phyloP scores from a whole-genome alignment of 2,329 filamentous ascomycete species.

The Verticillium longisporum region DNA sequence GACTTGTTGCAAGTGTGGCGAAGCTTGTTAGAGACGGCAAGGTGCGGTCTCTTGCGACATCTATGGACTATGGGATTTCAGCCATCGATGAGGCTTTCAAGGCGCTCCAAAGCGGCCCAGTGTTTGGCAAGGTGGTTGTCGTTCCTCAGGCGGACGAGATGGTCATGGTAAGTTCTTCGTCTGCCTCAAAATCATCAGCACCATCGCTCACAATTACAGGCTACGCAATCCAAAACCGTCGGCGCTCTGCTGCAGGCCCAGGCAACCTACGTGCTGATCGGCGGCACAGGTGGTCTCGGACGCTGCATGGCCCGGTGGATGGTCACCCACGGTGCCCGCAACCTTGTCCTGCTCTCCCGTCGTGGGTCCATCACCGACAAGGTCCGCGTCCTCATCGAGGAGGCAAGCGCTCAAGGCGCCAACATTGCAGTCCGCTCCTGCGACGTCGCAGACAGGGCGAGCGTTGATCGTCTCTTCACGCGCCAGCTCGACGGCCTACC shows the following conservation, averaged over 20 bases:
- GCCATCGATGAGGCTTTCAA: slow-evolving; percentile 27
- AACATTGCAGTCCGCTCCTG: slow-evolving; percentile 23
- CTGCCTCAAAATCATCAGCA: not conserved
- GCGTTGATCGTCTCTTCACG: slow-evolving; percentile 1
- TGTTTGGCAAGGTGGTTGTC: slow-evolving; percentile 36
- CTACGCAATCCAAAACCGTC: slow-evolving; percentile 25
- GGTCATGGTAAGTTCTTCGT: slow-evolving; percentile 2
- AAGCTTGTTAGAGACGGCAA: slow-evolving; percentile 2
- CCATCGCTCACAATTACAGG: slow-evolving; percentile 13
- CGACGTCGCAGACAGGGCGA: slow-evolving; percentile 21
- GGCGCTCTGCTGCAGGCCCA: slow-evolving; percentile 28
- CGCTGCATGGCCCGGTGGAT: slow-evolving; percentile 20
- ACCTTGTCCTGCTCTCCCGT: slow-evolving; percentile 19
- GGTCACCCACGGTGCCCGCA: slow-evolving; percentile 19
- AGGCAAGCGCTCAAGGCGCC: slow-evolving; percentile 18
- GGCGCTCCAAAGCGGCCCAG: slow-evolving; percentile 29
- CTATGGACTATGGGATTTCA: slow-evolving; percentile 17
- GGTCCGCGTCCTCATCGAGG: slow-evolving; percentile 11
- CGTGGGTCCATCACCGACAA: slow-evolving; percentile 11
- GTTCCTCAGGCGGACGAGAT: slow-evolving; percentile 15
- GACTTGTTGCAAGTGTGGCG: not conserved
- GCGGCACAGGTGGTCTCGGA: slow-evolving; percentile 23
- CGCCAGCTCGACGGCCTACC: slow-evolving; percentile 17
- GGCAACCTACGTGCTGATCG: slow-evolving; percentile 28
- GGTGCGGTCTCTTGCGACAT: slow-evolving; percentile 23